Percentiles rank a stretch among this genome's conserved stretches.
These are phyloP conservation scores for Eucalyptus marginata DNA, from an alignment of 345 rosid genomes.

Conservation along the genomic window DNA sequence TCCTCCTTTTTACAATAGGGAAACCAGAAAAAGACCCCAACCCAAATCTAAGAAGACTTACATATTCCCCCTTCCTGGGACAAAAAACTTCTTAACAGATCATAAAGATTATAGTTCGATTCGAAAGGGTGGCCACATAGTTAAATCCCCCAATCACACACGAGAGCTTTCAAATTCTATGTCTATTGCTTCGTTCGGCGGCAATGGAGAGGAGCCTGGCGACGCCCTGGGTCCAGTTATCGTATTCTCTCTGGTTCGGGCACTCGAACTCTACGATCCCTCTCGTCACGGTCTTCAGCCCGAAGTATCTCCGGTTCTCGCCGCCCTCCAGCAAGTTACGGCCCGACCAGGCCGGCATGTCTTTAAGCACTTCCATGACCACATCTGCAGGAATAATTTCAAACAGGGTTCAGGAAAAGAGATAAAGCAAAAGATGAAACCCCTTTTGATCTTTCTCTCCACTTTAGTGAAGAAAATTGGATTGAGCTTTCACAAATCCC, in stretches of 20 bases:
- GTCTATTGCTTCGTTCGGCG: conserved; percentile 43
- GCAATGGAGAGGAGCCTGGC: conserved; percentile 63
- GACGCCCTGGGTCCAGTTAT: conserved; percentile 91
- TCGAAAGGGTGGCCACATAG: neutral
- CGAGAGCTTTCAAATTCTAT: conserved; percentile 24
- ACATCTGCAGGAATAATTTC: conserved; percentile 38
- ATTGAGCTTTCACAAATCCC: conserved; percentile 78
- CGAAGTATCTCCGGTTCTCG: conserved; percentile 70
- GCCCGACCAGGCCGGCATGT: conserved; percentile 83
- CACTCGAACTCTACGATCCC: conserved; percentile 83
- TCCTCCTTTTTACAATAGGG: neutral
- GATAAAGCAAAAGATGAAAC: neutral
- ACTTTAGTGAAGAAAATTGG: conserved; percentile 20
- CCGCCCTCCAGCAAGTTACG: conserved; percentile 84
- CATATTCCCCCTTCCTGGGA: neutral
- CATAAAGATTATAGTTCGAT: neutral
- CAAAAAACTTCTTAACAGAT: neutral
- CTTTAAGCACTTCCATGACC: conserved; percentile 60
- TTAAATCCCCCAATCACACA: neutral
- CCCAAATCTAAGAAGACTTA: neutral
- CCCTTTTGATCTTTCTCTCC: conserved; percentile 13
- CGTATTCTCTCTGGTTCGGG: conserved; percentile 66
- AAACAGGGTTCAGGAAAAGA: neutral
- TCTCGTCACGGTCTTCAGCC: conserved; percentile 41
- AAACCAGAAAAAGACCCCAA: neutral